Percentiles rank a stretch among this genome's conserved stretches.
phyloP scores from a whole-genome alignment of 371 early-diverging fungal species.

The Mortierella sp. region DNA sequence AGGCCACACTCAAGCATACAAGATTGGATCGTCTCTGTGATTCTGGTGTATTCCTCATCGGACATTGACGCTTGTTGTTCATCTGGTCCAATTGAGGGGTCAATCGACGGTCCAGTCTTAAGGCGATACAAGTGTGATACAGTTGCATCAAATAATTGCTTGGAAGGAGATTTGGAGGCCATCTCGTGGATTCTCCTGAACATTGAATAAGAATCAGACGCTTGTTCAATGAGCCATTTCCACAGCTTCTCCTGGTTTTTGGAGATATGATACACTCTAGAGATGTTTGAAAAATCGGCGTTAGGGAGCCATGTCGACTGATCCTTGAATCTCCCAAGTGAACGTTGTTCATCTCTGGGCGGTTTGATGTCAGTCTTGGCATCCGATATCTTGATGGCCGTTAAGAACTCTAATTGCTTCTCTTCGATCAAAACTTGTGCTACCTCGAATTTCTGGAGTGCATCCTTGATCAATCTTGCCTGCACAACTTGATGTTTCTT shows the following conservation, averaged over 20 bases:
- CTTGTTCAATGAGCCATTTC: slow-evolving; percentile 13
- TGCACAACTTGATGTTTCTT: slow-evolving; percentile 21
- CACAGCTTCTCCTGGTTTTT: slow-evolving; percentile 28
- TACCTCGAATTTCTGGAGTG: neutral
- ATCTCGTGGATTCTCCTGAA: slow-evolving; percentile 11
- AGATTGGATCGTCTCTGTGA: slow-evolving; percentile 14
- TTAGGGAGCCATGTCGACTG: slow-evolving; percentile 7
- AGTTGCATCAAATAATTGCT: slow-evolving; percentile 55
- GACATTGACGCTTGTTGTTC: neutral
- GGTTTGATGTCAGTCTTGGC: neutral
- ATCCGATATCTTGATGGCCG: neutral
- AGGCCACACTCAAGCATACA: slow-evolving; percentile 50
- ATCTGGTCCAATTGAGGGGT: neutral
- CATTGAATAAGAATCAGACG: neutral
- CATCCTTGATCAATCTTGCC: neutral
- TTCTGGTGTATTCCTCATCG: neutral
- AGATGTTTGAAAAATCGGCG: neutral
- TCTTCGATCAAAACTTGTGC: neutral
- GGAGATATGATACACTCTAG: slow-evolving; percentile 19
- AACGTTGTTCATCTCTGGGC: neutral
- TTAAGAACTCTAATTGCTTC: neutral
- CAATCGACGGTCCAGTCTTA: slow-evolving; percentile 9
- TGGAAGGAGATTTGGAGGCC: slow-evolving; percentile 39
- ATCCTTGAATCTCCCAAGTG: slow-evolving; percentile 17
- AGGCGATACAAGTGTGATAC: slow-evolving; percentile 53